These are phyloP conservation scores for Chimonanthus praecox DNA, from an alignment of 164 flowering plant species.

Conservation along the genomic window DNA sequence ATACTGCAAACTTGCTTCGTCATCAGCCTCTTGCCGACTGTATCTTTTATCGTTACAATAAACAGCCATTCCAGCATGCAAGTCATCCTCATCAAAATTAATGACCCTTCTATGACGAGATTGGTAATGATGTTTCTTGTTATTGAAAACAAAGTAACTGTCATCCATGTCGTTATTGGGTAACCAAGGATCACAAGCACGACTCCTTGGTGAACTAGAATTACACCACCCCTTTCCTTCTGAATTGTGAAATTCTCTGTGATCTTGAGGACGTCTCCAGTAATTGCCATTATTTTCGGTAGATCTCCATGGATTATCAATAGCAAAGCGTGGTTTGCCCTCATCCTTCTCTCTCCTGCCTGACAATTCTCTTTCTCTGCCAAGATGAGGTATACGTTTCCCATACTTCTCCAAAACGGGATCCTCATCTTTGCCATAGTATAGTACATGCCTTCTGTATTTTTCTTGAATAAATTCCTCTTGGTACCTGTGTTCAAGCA, in stretches of 20 bases:
- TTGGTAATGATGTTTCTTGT: slow-evolving; percentile 8
- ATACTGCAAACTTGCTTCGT: slow-evolving; percentile 18
- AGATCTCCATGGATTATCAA: slow-evolving; percentile 9
- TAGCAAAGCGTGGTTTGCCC: slow-evolving; percentile 11
- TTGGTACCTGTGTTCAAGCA: slow-evolving; percentile 16
- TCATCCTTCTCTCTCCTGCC: slow-evolving; percentile 22
- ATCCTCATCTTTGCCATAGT: slow-evolving; percentile 17
- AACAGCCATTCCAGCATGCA: slow-evolving; percentile 4
- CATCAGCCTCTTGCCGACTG: slow-evolving; percentile 14
- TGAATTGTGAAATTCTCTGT: slow-evolving; percentile 20
- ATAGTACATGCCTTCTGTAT: slow-evolving; percentile 16
- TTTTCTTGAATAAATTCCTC: slow-evolving; percentile 20
- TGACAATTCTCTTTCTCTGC: slow-evolving; percentile 22
- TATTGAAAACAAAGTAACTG: slow-evolving; percentile 10
- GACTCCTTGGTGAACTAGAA: slow-evolving; percentile 19
- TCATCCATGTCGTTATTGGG: slow-evolving; percentile 13
- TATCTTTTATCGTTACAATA: slow-evolving; percentile 22
- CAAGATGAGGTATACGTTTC: slow-evolving; percentile 10
- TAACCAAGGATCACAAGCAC: slow-evolving; percentile 16
- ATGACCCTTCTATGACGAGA: slow-evolving; percentile 1
- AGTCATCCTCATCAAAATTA: background rate
- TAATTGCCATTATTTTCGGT: slow-evolving; percentile 17
- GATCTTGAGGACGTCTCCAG: slow-evolving; percentile 14
- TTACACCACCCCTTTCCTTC: slow-evolving; percentile 21
- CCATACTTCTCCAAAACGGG: slow-evolving; percentile 14